Evolutionary conservation across 2,329 filamentous ascomycete species (phyloP).

Genomic region (Botrytis byssoidea): DNA sequence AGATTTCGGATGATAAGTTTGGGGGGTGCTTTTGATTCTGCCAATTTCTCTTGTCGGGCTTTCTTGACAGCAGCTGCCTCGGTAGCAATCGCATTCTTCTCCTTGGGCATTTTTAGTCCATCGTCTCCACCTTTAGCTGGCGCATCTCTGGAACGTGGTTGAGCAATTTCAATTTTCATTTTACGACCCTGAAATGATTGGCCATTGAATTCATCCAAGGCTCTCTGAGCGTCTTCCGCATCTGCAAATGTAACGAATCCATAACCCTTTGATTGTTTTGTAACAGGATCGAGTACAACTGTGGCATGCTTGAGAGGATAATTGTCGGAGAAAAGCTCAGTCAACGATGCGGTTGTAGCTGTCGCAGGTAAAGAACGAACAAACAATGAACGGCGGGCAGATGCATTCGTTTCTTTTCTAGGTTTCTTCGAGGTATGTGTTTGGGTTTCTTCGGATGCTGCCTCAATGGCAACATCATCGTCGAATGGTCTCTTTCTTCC

Average conservation of each 20-base stretch:
- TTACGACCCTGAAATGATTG: constrained; percentile 74
- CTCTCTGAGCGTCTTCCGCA: constrained; percentile 80
- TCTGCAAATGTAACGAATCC: constrained; percentile 98
- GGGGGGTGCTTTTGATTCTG: constrained; percentile 59
- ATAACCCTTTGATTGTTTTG: constrained; percentile 86
- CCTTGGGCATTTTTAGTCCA: constrained; percentile 31
- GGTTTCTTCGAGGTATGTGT: constrained; percentile 52
- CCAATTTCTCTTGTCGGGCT: constrained; percentile 59
- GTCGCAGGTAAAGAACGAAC: constrained; percentile 79
- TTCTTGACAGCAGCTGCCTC: constrained; percentile 47
- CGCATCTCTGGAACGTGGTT: constrained; percentile 73
- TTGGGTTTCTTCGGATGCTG: constrained; percentile 25
- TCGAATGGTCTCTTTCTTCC: constrained; percentile 35
- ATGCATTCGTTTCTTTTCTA: constrained; percentile 53
- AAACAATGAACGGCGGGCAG: constrained; percentile 70
- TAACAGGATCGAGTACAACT: constrained; percentile 82
- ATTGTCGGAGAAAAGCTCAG: constrained; percentile 88
- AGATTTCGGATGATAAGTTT: constrained; percentile 90
- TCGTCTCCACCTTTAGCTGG: constrained; percentile 47
- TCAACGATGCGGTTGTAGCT: constrained; percentile 78
- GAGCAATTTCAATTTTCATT: constrained; percentile 83
- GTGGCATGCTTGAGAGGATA: constrained; percentile 94
- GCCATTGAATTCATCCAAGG: constrained; percentile 78
- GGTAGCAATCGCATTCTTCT: constrained; percentile 38
- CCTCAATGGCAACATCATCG: constrained; percentile 25